Evolutionary conservation across 2,329 filamentous ascomycete species (phyloP), one percentile per base, ranked within the genome.

Genomic region (Aquanectria penicillioides): DNA sequence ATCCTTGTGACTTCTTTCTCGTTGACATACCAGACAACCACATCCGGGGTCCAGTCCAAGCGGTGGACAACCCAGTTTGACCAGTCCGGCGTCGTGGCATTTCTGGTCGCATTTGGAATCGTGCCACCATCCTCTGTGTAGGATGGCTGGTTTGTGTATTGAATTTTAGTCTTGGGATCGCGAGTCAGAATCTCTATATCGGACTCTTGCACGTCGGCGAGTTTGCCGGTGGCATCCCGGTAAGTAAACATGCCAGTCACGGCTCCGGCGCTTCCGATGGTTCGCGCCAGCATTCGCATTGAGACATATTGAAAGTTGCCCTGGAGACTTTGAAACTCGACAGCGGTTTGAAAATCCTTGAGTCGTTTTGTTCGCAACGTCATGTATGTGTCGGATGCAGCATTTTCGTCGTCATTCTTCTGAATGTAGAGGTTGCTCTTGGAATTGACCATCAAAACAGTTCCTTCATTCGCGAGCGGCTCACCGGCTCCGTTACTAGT

Each of bases 101-200:
- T 80, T 4, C 74, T 59, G 0, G 80, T 82, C 2, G 84, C 80
- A 13, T 74, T 71, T 0, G 75, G 66, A 22, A 84, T 71, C 6
- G 78, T 75, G 12, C 78, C 75, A 13, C 80, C 82, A 3, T 75
- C 70, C 2, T 74, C 73, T 41, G 75, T 79, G 48, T 81, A 78
- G 0, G 81, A 74, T 0, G 85, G 85, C 69, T 88, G 86, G 68
- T 88, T 88, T 6, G 85, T 87, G 74, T 86, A 88, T 60, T 83
- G 80, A 31, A 84, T 73, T 6, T 71, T 66, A 36, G 75, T 65
- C 13, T 63, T 69, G 2, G 76, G 73, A 52, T 82, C 81, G 26
- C 69, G 69, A 4, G 82, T 84, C 33, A 82, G 74, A 40, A 85
- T 73, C 67, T 85, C 82, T 25, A 84, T 75, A 58, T 85, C 82